Base-by-base conservation (phyloP, 164 flowering plant genomes). In the Buxus sempervirens region DNA sequence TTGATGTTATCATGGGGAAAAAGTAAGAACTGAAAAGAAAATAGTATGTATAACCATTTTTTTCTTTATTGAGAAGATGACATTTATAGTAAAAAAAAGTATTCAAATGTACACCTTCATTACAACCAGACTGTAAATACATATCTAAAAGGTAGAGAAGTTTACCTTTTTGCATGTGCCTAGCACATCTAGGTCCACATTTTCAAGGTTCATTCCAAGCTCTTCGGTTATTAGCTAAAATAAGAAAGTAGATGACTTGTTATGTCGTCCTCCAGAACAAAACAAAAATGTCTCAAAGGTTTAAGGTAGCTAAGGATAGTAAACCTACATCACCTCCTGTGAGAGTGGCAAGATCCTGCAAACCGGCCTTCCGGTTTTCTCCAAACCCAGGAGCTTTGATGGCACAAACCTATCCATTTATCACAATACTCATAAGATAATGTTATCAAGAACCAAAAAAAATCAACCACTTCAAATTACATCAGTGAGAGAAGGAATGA, bases 361-460 rank as follows among this genome's bases (percentile, higher is more conserved):
- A 71, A 70, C 68, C 38, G 12, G 91, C 81, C 70, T 90, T 94
- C 78, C 98, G 84, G 80, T 88, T 94, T 65, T 94, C 98, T 69
- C 98, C 98, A 85, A 94, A 94, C 9, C 97, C 97, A 72, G 98
- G 98, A 48, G 97, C 96, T 75, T 94, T 94, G 18, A 94, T 79
- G 54, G 97, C 95, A 82, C 97, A 94, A n/a, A 91, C 91, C 98
- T 93, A 69, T 5, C 38, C 38, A 62, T n/a, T 69, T 15, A 19
- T 18, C 60, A 61, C 9, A 41, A 65, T 19, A n/a, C 24, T 15
- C 16, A 54, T 9, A 60, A n/a, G 15, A 21, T 18, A 20, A 25
- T 55, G 8, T 10, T 53, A 32, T 3, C 60, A 13, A 9, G 24
- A n/a, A 32, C 38, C 27, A 20, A 8, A 20, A 32, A 32, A 20